Conservation (phyloP, 768 basidiomycete genomes). For the Trametes cinnabarina region DNA sequence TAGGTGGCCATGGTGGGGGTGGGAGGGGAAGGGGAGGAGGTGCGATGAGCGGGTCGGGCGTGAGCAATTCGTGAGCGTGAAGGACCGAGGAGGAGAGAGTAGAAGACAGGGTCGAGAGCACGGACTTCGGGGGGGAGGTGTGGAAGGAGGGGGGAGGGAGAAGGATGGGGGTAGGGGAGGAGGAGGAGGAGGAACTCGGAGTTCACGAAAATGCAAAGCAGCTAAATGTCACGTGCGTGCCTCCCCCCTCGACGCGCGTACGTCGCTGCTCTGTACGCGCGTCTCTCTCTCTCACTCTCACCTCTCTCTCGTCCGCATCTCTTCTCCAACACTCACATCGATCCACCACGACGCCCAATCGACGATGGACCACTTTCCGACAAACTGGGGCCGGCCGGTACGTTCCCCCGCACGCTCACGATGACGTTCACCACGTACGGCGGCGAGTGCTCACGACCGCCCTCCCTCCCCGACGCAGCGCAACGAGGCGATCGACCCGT, state of each 20-base stretch:
- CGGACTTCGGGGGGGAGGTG: too few species aligned
- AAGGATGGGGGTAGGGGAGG: not conserved
- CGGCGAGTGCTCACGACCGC: not conserved
- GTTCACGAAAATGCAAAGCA: conserved; percentile 10
- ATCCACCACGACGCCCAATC: too few species aligned
- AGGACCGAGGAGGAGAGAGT: too few species aligned
- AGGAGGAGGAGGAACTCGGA: not conserved
- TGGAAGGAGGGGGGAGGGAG: not conserved
- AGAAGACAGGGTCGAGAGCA: too few species aligned
- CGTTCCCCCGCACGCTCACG: conserved; percentile 25
- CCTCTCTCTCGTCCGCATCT: not conserved
- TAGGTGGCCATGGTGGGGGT: not conserved
- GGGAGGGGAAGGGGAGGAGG: too few species aligned
- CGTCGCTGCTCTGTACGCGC: not conserved
- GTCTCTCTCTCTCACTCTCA: not conserved
- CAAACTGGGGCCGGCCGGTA: conserved; percentile 81
- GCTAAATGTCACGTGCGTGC: conserved; percentile 6
- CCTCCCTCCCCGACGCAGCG: conserved; percentile 56
- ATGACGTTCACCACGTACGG: not conserved
- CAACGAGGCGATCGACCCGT: conserved; percentile 72
- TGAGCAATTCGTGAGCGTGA: too few species aligned
- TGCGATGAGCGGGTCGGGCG: too few species aligned
- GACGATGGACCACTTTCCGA: conserved; percentile 79
- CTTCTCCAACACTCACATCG: not conserved
- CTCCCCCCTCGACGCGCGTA: conserved; percentile 13